Conservation (phyloP, 2,329 filamentous ascomycete genomes). For the Colletotrichum euphorbiae region DNA sequence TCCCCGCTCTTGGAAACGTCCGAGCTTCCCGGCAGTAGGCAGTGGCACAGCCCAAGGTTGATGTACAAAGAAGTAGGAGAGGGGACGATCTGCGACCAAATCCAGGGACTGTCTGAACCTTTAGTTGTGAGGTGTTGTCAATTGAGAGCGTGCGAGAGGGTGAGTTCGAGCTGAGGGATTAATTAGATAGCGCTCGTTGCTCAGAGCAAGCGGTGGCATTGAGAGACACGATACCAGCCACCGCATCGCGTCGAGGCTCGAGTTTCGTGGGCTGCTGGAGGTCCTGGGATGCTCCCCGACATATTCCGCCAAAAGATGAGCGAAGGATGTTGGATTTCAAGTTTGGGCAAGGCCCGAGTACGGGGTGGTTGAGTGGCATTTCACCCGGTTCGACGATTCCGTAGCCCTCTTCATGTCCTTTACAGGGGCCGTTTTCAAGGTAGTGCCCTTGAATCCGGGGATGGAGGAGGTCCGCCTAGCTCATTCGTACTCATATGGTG, state of each 20-base stretch:
- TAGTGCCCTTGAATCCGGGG: conserved; percentile 26
- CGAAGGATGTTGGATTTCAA: background rate
- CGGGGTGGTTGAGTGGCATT: background rate
- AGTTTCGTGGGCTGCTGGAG: conserved; percentile 14
- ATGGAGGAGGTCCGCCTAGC: background rate
- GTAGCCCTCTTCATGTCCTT: background rate
- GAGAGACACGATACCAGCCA: background rate
- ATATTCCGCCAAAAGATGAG: conserved; percentile 4
- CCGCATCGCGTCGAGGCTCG: conserved; percentile 17
- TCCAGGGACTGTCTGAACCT: conserved; percentile 19
- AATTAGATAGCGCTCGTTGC: background rate
- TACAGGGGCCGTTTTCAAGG: conserved; percentile 2
- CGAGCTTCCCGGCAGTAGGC: conserved; percentile 26
- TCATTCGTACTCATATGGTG: conserved; percentile 1
- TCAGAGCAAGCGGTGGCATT: no score
- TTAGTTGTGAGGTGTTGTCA: background rate
- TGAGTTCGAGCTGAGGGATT: background rate
- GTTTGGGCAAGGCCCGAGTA: background rate
- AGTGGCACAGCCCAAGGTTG: conserved; percentile 10
- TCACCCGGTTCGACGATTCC: background rate
- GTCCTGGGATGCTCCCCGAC: conserved; percentile 15
- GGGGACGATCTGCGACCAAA: conserved; percentile 24
- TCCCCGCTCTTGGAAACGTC: conserved; percentile 2
- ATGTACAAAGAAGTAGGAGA: conserved; percentile 4
- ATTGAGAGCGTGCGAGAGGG: background rate